Conservation (phyloP, 495 filamentous ascomycete genomes). For the Chaetomium fimeti region DNA sequence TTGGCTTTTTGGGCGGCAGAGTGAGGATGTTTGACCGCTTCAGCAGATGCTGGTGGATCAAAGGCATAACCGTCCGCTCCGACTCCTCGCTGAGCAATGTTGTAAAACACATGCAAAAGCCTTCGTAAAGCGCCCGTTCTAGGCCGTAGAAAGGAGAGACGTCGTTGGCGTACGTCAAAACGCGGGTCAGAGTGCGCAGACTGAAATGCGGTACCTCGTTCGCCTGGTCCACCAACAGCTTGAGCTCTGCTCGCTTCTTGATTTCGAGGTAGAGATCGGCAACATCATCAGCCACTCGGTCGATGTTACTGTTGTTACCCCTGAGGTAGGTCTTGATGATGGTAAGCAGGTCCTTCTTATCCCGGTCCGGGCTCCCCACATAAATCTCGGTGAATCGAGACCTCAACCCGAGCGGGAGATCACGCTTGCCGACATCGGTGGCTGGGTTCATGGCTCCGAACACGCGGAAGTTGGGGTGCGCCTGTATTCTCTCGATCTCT, state of each 20-base stretch:
- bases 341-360: constrained; percentile 74
- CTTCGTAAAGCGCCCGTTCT: constrained; percentile 84
- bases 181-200: constrained; percentile 88
- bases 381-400: constrained; percentile 88
- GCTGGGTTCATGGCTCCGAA: constrained; percentile 99
- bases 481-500: constrained; percentile 79
- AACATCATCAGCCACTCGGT: constrained; percentile 69
- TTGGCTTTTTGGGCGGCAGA: constrained; percentile 70
- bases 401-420: constrained; percentile 69
- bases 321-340: constrained; percentile 86
- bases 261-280: constrained; percentile 82
- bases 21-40: constrained; percentile 66
- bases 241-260: constrained; percentile 74
- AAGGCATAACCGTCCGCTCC: constrained; percentile 68
- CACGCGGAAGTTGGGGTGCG: constrained; percentile 90
- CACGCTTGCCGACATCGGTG: constrained; percentile 93
- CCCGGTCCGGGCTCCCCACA: constrained; percentile 81
- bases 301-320: constrained; percentile 60
- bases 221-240: constrained; percentile 86
- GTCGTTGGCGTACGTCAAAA: constrained; percentile 79
- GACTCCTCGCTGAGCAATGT: constrained; percentile 80
- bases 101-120: constrained; percentile 97
- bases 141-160: constrained; percentile 85
- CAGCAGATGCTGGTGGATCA: constrained; percentile 77
- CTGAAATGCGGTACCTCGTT: constrained; percentile 95